These are phyloP conservation scores for Backusella tarrabulga DNA, from an alignment of 192 early-diverging fungal species.

Conservation along the genomic window DNA sequence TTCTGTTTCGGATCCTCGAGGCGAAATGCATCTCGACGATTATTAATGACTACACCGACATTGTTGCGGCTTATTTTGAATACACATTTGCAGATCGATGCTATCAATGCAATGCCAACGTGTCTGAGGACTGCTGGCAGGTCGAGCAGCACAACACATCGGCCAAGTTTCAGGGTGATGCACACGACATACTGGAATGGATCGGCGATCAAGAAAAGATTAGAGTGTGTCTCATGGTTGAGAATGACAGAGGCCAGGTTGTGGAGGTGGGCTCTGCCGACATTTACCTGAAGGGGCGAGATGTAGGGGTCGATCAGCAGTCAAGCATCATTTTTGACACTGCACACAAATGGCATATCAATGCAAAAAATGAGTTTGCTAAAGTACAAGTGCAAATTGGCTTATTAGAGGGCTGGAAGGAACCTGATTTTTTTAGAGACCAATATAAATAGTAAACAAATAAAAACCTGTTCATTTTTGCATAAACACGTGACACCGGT, in stretches of 20 bases:
- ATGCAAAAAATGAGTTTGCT: not conserved
- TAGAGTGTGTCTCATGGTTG: not conserved
- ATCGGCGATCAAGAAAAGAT: not conserved
- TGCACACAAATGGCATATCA: not conserved
- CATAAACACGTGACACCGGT: not conserved
- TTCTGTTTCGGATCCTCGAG: conserved; percentile 1
- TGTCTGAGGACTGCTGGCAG: not conserved
- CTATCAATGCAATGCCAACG: not conserved
- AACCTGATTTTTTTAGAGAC: not conserved
- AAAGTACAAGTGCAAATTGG: conserved; percentile 1
- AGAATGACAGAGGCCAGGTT: not conserved
- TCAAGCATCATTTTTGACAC: conserved; percentile 8
- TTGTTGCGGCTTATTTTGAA: not conserved
- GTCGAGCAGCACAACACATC: not conserved
- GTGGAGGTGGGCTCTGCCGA: not conserved
- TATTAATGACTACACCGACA: not conserved
- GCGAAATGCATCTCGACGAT: not conserved
- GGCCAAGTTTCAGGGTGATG: not conserved
- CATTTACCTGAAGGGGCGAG: not conserved
- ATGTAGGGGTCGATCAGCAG: not conserved
- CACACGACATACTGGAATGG: conserved; percentile 4
- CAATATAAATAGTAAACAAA: not conserved
- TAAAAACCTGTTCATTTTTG: not conserved
- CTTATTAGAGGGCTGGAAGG: conserved; percentile 14
- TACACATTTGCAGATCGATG: conserved; percentile 8